Evolutionary conservation across 345 rosid genomes (phyloP), one percentile per base, ranked within the genome.

Genomic region (Gossypium thurberi): DNA sequence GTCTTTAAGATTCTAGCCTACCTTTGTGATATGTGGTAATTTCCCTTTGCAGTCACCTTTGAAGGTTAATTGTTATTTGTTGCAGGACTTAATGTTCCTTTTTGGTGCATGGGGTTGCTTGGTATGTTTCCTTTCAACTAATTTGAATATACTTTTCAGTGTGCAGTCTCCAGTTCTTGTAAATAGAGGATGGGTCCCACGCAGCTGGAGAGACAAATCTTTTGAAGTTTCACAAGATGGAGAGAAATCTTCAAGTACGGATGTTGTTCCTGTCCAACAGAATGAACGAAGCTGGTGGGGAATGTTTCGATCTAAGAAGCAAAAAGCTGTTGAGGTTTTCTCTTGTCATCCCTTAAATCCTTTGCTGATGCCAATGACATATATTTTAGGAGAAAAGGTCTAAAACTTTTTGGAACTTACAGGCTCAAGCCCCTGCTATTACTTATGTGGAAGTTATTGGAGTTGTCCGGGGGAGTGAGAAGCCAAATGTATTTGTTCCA

Each of bases 131-230:
- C 57, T 18, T 75, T 73, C 42, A 59, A 43, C 66, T 75, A 56
- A 65, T 69, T 55, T 28, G 46, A 57, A 48, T 75, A 21, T 64
- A 76, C 61, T 69, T 81, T 33, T 72, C 89, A 95, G 99, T 74
- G 79, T 88, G 76, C 88, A 83, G 81, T 82, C 86, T 28, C 91
- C 98, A 42, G 81, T 95, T 83, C 87, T 95, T 73, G 97, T 92
- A 66, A 92, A 92, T 77, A 91, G 97, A 73, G 99, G 99, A 79
- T 95, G 99, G 99, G 94, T 92, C 26, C 99, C 98, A 33, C 92
- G 96, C 17, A 86, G 88, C 80, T 91, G 99, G 99, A 91, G 88
- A 79, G 96, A 95, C 47, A 87, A 85, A 68, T 79, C 87, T 57
- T 48, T 70, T 18, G 81, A 82, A 82, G 77, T 77, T 58, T 66